Evolutionary conservation across 2,329 filamentous ascomycete species (phyloP), one percentile per base, ranked within the genome.

Genomic region (Talaromyces sp.): DNA sequence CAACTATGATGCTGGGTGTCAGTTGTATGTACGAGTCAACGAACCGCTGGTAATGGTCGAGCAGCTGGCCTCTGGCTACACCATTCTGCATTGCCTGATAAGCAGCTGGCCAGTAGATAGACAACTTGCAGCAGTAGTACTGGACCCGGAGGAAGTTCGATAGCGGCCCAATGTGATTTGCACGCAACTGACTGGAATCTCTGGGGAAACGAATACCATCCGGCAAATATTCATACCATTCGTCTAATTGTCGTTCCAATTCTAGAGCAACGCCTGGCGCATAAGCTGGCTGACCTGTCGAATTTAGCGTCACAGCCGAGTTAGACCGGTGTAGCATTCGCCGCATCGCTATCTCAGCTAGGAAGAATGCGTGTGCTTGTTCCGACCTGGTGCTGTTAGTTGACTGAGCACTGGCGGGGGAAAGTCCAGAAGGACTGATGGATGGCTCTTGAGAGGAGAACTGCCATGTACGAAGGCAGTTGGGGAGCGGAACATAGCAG

Each of bases 271-370:
- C 65, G 32, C 66, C 62, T 6, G 72, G 70, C 3, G 72, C 69
- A 51, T 72, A 71, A 22, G 58, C 59, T 53, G 25, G n/a, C 9
- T 52, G 28, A 17, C 36, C 67, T 59, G 52, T 64, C 39, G 36
- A 65, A 63, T 7, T 65, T 58, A 27, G 65, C 49, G 17, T 68
- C 51, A 58, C 61, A 57, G 59, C 66, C 49, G 69, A 68, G 30
- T 65, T 70, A 61, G 69, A 72, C 6, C 72, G 71, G 13, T 70
- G 69, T 1, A 73, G 66, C 70, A 73, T 72, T 15, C 70, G 66
- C 11, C 71, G 60, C 71, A 73, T 74, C 13, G 71, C 66, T 25
- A 74, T 73, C 56, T 70, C 71, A n/a, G 72, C 70, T 1, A 74
- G 65, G 55, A 73, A 72, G 58, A 71, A 74, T 9, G 67, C 64